phyloP scores from a whole-genome alignment of 1,284 basidiomycete species.

The Binderoboletus segoi region DNA sequence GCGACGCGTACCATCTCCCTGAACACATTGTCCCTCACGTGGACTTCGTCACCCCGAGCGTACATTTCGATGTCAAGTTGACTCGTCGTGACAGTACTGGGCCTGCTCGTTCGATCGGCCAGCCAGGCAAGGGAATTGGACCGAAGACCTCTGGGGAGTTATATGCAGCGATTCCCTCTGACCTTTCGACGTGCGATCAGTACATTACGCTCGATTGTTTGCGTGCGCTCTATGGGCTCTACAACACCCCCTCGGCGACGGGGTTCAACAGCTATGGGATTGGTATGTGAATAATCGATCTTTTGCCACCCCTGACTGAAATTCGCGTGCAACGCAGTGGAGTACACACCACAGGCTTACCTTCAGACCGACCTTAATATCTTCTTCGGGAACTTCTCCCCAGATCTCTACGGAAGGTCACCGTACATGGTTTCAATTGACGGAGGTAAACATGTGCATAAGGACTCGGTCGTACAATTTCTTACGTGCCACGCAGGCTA shows the following conservation, averaged over 20 bases:
- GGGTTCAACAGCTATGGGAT: conserved; percentile 41
- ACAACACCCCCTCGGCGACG: conserved; percentile 29
- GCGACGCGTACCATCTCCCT: conserved; percentile 32
- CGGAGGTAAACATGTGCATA: conserved; percentile 19
- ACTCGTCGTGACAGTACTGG: conserved; percentile 11
- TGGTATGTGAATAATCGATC: conserved; percentile 5
- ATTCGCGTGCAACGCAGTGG: conserved; percentile 19
- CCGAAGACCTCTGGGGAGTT: conserved; percentile 30
- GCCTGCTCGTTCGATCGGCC: conserved; percentile 10
- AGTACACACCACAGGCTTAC: conserved; percentile 38
- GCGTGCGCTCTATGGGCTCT: conserved; percentile 38
- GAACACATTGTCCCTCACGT: conserved; percentile 31
- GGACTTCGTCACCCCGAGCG: conserved; percentile 29
- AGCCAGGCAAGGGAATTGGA: conserved; percentile 11
- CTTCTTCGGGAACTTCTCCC: conserved; percentile 42
- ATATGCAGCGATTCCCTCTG: not conserved
- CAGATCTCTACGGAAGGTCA: conserved; percentile 12
- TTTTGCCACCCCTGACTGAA: not conserved
- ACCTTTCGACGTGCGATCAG: conserved; percentile 37
- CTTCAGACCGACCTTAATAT: conserved; percentile 47
- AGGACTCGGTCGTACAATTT: no score
- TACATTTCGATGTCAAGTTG: conserved; percentile 31
- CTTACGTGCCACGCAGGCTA: conserved; percentile 29
- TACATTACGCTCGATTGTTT: conserved; percentile 41
- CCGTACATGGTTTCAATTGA: conserved; percentile 32